Percentiles rank a stretch among this genome's conserved stretches.
Conservation (phyloP, 257 asterid species). For the Cruciata laevipes region DNA sequence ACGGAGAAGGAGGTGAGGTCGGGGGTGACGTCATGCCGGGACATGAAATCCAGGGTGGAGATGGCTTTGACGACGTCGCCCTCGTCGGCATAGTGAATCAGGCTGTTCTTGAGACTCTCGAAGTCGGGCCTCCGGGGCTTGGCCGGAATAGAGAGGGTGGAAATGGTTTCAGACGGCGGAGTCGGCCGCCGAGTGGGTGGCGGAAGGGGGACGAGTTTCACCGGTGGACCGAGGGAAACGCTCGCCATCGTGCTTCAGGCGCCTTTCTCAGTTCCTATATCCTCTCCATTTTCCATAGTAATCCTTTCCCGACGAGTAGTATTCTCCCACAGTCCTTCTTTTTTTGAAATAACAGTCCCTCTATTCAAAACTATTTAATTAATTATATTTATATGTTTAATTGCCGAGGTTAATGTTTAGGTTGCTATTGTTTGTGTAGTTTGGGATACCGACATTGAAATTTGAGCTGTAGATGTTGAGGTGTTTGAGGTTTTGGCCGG, state of each 20-base stretch:
- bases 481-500: too few relatives aligned
- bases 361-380: too few relatives aligned
- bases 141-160: slow-evolving; percentile 16
- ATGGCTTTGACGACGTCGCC: slow-evolving; percentile 61
- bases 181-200: slow-evolving; percentile 21
- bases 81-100: slow-evolving; percentile 52
- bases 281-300: background rate
- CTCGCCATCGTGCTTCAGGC: slow-evolving; percentile 33
- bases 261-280: background rate
- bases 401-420: too few relatives aligned
- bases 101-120: slow-evolving; percentile 48
- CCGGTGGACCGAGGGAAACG: slow-evolving; percentile 36
- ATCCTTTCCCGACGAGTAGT: background rate
- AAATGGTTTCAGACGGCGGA: slow-evolving; percentile 21
- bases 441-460: too few relatives aligned
- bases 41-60: slow-evolving; percentile 65
- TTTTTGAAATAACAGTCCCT: too few relatives aligned
- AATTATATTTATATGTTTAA: too few relatives aligned
- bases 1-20: slow-evolving; percentile 71
- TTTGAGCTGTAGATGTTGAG: too few relatives aligned
- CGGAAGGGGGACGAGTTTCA: slow-evolving; percentile 28
- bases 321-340: background rate
- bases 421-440: too few relatives aligned
- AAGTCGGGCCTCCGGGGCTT: slow-evolving; percentile 22
- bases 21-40: slow-evolving; percentile 43